Evolutionary conservation across 768 basidiomycete species (phyloP).

Genomic region (Lactifluus pinguis): DNA sequence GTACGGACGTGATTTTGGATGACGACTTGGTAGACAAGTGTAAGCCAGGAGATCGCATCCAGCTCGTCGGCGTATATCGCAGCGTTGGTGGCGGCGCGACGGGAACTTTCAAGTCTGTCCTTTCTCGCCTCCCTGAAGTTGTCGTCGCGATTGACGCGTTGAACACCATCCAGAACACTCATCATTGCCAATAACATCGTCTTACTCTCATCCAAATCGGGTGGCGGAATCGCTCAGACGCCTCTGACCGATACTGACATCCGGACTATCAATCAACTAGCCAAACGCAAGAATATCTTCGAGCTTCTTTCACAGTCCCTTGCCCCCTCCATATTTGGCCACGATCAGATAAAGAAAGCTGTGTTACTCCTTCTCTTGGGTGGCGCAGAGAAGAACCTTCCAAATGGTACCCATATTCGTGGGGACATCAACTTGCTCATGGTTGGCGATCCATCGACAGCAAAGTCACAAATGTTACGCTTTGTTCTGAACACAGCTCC

Average conservation of each 20-base stretch:
- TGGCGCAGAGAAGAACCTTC: conserved; percentile 94
- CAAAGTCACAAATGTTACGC: conserved; percentile 91
- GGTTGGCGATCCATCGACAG: conserved; percentile 99
- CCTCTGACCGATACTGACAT: conserved; percentile 90
- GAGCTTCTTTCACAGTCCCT: conserved; percentile 85
- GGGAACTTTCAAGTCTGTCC: conserved; percentile 85
- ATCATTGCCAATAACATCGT: conserved; percentile 94
- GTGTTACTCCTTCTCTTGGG: conserved; percentile 89
- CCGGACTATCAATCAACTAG: conserved; percentile 88
- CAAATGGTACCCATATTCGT: conserved; percentile 96
- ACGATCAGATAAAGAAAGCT: conserved; percentile 92
- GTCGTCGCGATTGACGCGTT: background rate
- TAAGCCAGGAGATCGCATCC: conserved; percentile 96
- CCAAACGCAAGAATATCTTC: conserved; percentile 83
- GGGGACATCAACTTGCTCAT: conserved; percentile 99
- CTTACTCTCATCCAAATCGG: conserved; percentile 87
- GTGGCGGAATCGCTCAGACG: conserved; percentile 90
- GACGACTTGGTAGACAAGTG: conserved; percentile 96
- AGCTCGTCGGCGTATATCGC: conserved; percentile 90
- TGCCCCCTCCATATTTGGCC: conserved; percentile 95
- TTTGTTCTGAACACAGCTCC: conserved; percentile 96
- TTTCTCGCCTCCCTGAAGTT: background rate
- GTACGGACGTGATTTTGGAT: conserved; percentile 91
- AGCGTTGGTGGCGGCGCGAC: conserved; percentile 86
- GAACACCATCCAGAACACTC: conserved; percentile 52